Conservation (phyloP, 139 green algal genomes). For the Dunaliella primolecta region DNA sequence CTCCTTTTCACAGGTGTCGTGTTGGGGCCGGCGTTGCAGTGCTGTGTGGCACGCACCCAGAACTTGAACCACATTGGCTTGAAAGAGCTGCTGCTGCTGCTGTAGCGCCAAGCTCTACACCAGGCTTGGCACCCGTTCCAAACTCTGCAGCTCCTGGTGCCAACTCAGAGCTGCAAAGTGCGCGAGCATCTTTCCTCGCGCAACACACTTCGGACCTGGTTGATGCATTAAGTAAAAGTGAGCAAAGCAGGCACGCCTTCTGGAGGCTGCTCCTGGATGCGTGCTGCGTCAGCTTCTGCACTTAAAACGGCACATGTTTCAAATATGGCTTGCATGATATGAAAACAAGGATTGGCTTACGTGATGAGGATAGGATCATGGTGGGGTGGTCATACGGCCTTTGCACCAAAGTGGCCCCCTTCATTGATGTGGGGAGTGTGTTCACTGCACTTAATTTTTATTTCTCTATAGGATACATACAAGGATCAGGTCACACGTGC, state of each 20-base stretch:
- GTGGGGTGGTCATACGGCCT: too few relatives aligned
- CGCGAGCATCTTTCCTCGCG: neutral
- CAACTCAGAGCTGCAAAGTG: too few relatives aligned
- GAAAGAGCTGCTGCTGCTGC: neutral
- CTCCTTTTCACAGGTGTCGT: conserved; percentile 30
- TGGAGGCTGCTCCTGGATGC: conserved; percentile 37
- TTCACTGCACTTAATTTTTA: too few relatives aligned
- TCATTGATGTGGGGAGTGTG: too few relatives aligned
- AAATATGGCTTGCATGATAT: too few relatives aligned
- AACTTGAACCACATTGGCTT: conserved; percentile 46
- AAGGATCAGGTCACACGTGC: too few relatives aligned
- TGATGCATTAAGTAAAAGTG: conserved; percentile 13
- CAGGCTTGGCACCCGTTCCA: neutral
- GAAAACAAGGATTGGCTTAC: too few relatives aligned
- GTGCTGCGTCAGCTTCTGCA: conserved; percentile 14
- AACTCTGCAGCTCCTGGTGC: neutral
- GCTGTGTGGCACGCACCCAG: conserved; percentile 58
- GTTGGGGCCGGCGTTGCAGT: conserved; percentile 45
- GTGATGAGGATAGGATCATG: too few relatives aligned
- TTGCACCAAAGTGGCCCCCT: too few relatives aligned
- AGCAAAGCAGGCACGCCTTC: conserved; percentile 17
- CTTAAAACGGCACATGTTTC: too few relatives aligned
- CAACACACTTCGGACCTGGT: conserved; percentile 11
- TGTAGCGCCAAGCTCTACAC: neutral
- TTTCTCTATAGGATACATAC: too few relatives aligned